These are phyloP conservation scores for Singerocomus inundabilis DNA, from an alignment of 1,284 basidiomycete genomes.

Conservation along the genomic window DNA sequence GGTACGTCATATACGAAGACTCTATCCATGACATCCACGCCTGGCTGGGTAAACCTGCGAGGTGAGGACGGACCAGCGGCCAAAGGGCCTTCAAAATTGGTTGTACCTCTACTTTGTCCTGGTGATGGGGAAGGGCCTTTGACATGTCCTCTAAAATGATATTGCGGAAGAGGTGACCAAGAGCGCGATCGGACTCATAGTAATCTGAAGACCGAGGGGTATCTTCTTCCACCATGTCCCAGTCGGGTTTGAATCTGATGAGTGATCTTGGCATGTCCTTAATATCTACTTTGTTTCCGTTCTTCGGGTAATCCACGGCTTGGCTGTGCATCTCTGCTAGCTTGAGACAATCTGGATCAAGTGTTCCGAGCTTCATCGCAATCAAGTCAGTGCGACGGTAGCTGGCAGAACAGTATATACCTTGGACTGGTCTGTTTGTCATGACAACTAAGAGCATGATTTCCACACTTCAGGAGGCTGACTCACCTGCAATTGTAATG, in stretches of 20 bases:
- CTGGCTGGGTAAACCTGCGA: slow-evolving; percentile 33
- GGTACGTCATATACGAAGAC: slow-evolving; percentile 50
- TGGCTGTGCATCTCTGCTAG: slow-evolving; percentile 68
- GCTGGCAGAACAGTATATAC: slow-evolving; percentile 33
- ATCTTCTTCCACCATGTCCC: slow-evolving; percentile 40
- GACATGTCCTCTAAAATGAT: slow-evolving; percentile 48
- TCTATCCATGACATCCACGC: slow-evolving; percentile 37
- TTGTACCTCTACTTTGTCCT: slow-evolving; percentile 38
- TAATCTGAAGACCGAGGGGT: slow-evolving; percentile 23
- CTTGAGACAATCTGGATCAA: slow-evolving; percentile 52
- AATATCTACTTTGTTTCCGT: slow-evolving; percentile 54
- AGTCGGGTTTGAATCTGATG: slow-evolving; percentile 39
- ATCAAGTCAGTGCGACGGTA: slow-evolving; percentile 1
- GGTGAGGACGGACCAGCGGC: slow-evolving; percentile 38
- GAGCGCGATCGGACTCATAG: slow-evolving; percentile 39
- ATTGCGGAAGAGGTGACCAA: slow-evolving; percentile 41
- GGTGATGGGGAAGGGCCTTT: slow-evolving; percentile 23
- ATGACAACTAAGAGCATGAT: not conserved
- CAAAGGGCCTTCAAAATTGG: slow-evolving; percentile 48
- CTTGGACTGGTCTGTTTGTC: slow-evolving; percentile 58
- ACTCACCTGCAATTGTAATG: slow-evolving; percentile 64
- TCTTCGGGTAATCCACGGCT: slow-evolving; percentile 70
- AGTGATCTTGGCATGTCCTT: slow-evolving; percentile 47
- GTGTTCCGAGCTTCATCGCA: slow-evolving; percentile 54
- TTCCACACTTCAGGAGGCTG: not conserved